Base-by-base conservation (phyloP, 2,329 filamentous ascomycete species). In the Dothideomycetidae sp. region DNA sequence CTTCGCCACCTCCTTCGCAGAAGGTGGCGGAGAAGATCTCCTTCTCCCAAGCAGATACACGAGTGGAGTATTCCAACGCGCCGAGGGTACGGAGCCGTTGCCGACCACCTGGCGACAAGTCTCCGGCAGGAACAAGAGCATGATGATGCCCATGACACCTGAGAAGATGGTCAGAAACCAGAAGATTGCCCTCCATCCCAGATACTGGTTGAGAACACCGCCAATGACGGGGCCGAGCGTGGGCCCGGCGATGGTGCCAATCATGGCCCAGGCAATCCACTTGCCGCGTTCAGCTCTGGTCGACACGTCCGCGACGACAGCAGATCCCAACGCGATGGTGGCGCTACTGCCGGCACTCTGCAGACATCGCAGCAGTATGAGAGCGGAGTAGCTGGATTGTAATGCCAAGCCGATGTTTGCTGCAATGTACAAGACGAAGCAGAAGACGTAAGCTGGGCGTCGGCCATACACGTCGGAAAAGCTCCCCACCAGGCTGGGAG, bases 381-480 rank as follows among this genome's bases (percentile, higher is more conserved):
- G 46, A 0, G 53, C 52, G 2, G 51, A 46, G 31, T 58, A 63
- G 26, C 46, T 57, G 29, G 55, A 48, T 35, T 61, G 58, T 11
- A 59, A 35, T 3, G 53, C 56, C 2, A 64, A 49, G 4, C 55
- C 58, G 13, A 63, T 44, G 33, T 62, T 66, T 2, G 59, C 58
- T 4, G 33, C 40, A n/a, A 62, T 55, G 37, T 63, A 66, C 21
- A 63, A 50, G 12, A 49, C 36, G 41, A 65, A 62, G 29, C 59
- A 61, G 28, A 65, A 46, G 9, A 69, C 48, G 46, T 68, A 70
- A 3, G 64, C 63, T 9, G 65, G 65, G 39, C 67, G 56, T 40
- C 67, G 55, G n/a, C 67, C 67, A 30, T 59, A 57, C 33, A 59
- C 62, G 44, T 70, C 67, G 3, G 65, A 60, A 31, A 70, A 59